phyloP scores from a whole-genome alignment of 495 filamentous ascomycete genomes.

The Glonium stellatum region DNA sequence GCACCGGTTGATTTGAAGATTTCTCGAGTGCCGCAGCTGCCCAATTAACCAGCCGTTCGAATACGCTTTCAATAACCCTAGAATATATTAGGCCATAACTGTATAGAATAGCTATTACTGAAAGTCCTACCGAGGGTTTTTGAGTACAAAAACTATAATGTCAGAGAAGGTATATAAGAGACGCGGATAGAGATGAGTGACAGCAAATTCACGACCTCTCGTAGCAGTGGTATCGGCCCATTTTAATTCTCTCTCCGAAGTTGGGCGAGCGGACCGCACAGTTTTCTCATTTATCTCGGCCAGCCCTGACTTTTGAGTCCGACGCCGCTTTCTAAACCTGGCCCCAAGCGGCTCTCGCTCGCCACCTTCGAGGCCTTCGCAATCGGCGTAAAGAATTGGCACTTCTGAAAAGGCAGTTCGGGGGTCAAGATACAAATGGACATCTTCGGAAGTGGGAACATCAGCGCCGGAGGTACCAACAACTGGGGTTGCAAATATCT shows the following conservation, averaged over 20 bases:
- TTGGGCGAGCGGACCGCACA: too few species aligned
- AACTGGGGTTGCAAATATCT: conserved; percentile 3
- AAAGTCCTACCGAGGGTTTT: conserved; percentile 41
- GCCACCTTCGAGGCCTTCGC: conserved; percentile 11
- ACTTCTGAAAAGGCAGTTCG: not conserved
- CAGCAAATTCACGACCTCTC: conserved; percentile 22
- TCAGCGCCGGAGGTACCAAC: not conserved
- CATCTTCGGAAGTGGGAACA: conserved; percentile 13
- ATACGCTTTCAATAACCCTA: not conserved
- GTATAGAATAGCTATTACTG: not conserved
- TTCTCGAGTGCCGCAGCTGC: conserved; percentile 28
- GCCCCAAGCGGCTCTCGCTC: not conserved
- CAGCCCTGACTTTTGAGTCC: not conserved
- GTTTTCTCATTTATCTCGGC: not conserved
- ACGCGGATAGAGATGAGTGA: conserved; percentile 32
- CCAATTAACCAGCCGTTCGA: conserved; percentile 29
- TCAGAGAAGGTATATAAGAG: conserved; percentile 48
- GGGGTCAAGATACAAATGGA: conserved; percentile 18
- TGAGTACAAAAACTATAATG: conserved; percentile 46
- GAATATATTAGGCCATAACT: not conserved
- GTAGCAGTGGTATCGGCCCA: conserved; percentile 3
- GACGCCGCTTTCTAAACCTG: not conserved
- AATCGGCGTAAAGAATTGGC: conserved; percentile 18
- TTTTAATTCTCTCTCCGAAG: not conserved
- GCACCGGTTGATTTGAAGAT: conserved; percentile 16